phyloP scores from a whole-genome alignment of 2,329 filamentous ascomycete species.

The Ophiocordyceps robertsii region DNA sequence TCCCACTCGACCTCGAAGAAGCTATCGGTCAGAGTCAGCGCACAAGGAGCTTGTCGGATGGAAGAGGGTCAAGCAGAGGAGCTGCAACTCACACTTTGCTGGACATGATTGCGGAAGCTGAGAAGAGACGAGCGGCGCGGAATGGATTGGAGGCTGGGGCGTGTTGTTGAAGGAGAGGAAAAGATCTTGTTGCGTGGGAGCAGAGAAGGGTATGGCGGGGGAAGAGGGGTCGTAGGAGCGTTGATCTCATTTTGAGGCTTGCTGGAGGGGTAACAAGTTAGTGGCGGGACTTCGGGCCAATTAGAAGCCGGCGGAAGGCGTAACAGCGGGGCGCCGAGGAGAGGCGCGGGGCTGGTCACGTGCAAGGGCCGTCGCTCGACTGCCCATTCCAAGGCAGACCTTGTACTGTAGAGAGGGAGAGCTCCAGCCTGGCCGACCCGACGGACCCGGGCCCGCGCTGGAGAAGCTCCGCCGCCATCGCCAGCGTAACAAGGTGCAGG shows the following conservation, averaged over 20 bases:
- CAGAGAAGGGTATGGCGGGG: conserved; percentile 27
- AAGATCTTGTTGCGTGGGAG: conserved; percentile 25
- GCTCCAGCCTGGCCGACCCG: not conserved
- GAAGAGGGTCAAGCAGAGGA: conserved; percentile 4
- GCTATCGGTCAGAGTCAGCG: conserved; percentile 17
- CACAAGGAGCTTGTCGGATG: not conserved
- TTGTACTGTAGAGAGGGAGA: no score
- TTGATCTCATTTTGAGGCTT: conserved; percentile 29
- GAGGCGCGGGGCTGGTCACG: conserved; percentile 12
- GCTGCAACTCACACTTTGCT: conserved; percentile 48
- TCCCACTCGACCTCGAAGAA: conserved; percentile 65
- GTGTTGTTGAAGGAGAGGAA: conserved; percentile 27
- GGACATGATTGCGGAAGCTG: conserved; percentile 56
- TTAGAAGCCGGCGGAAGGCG: conserved; percentile 5
- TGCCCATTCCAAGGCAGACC: no score
- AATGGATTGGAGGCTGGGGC: conserved; percentile 26
- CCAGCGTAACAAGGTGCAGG: no score
- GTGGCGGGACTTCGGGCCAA: conserved; percentile 16
- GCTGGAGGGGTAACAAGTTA: conserved; percentile 28
- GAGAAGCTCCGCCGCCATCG: no score
- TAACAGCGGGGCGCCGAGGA: conserved; percentile 7
- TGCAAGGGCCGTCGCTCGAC: no score
- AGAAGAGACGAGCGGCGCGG: conserved; percentile 29
- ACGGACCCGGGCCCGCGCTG: not conserved
- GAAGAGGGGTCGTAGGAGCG: conserved; percentile 31